Evolutionary conservation across 768 basidiomycete species (phyloP).

Genomic region (Pleurotus djamor): DNA sequence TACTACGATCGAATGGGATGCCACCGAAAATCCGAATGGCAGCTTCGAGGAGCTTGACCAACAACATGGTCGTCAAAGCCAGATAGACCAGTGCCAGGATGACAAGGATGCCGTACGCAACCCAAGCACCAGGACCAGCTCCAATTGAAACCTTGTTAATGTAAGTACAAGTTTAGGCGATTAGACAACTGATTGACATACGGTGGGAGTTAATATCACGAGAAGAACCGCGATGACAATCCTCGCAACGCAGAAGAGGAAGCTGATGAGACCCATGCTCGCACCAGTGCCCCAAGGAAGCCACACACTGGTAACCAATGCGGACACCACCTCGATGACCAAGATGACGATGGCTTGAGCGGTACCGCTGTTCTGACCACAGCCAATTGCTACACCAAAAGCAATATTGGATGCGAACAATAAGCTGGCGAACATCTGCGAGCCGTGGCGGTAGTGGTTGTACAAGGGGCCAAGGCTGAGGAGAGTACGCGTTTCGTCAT

Average conservation of each 20-base stretch:
- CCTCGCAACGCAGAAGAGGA: slow-evolving; percentile 87
- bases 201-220: slow-evolving; percentile 86
- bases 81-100: slow-evolving; percentile 82
- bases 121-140: slow-evolving; percentile 81
- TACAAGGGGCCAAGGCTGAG: slow-evolving; percentile 91
- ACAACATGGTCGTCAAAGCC: slow-evolving; percentile 77
- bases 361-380: slow-evolving; percentile 86
- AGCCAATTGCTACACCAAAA: slow-evolving; percentile 84
- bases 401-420: slow-evolving; percentile 81
- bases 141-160: slow-evolving; percentile 77
- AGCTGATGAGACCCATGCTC: slow-evolving; percentile 95
- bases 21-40: slow-evolving; percentile 72
- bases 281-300: slow-evolving; percentile 97
- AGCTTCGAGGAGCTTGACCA: slow-evolving; percentile 85
- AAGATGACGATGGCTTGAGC: slow-evolving; percentile 90
- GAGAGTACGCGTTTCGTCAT: slow-evolving; percentile 91
- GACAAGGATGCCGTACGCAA: slow-evolving; percentile 89
- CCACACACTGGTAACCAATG: slow-evolving; percentile 90
- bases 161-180: slow-evolving; percentile 4
- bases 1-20: slow-evolving; percentile 82
- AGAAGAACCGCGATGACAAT: slow-evolving; percentile 89
- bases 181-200: slow-evolving; percentile 36
- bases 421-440: slow-evolving; percentile 83
- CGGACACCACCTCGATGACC: slow-evolving; percentile 83
- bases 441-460: slow-evolving; percentile 90